Conservation (phyloP, 768 basidiomycete species). For the Pulveroboletus sp. region DNA sequence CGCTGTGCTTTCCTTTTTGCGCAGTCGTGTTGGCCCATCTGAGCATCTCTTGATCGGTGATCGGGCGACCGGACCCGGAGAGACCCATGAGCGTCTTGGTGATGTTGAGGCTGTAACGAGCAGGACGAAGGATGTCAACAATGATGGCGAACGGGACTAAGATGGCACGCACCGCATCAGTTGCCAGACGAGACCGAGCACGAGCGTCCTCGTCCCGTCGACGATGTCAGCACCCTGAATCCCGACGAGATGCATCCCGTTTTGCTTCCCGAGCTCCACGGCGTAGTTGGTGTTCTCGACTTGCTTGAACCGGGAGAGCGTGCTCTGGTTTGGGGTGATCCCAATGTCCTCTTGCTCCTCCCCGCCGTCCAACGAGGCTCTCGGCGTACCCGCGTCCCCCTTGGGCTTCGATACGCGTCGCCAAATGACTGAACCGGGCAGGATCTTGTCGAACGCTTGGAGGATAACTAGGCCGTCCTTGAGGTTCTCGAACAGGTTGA, state of each 20-base stretch:
- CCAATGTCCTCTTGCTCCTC: slow-evolving; percentile 80
- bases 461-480: slow-evolving; percentile 89
- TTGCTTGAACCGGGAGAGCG: slow-evolving; percentile 91
- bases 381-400: slow-evolving; percentile 40
- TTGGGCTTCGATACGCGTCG: slow-evolving; percentile 94
- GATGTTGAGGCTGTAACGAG: slow-evolving; percentile 66
- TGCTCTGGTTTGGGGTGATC: slow-evolving; percentile 77
- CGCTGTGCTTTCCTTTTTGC: slow-evolving; percentile 57
- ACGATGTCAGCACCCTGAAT: slow-evolving; percentile 98
- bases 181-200: slow-evolving; percentile 97
- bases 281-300: slow-evolving; percentile 98
- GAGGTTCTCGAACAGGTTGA: slow-evolving; percentile 94
- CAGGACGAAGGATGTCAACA: neutral
- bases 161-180: slow-evolving; percentile 80
- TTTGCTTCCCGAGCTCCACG: slow-evolving; percentile 89
- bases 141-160: neutral
- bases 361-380: slow-evolving; percentile 31
- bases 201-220: slow-evolving; percentile 87
- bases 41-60: slow-evolving; percentile 90
- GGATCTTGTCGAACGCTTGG: slow-evolving; percentile 94
- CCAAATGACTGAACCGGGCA: slow-evolving; percentile 92
- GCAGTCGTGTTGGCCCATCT: slow-evolving; percentile 94
- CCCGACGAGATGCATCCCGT: slow-evolving; percentile 92
- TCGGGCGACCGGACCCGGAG: slow-evolving; percentile 67
- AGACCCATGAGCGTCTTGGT: slow-evolving; percentile 82